Evolutionary conservation across 345 rosid species (phyloP), one percentile per base, ranked within the genome.

Genomic region (Reutealis trisperma): DNA sequence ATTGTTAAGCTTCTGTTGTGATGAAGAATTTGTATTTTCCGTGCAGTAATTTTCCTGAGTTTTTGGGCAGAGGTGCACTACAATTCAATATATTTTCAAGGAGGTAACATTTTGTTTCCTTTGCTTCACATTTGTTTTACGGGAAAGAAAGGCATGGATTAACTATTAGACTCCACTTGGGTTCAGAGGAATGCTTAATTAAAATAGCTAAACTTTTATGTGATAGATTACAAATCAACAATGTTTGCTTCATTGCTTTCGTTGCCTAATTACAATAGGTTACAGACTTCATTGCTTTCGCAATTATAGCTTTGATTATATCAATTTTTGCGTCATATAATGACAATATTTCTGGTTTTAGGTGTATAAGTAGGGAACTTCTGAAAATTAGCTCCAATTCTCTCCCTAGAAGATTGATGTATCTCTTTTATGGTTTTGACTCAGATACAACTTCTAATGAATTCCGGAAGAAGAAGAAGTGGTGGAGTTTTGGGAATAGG

Each of bases 1-100:
- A 42, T 55, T 32, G 1, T 45, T 45, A 45, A 68, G 44, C 52
- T 45, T 25, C 15, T 55, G 61, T 74, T 32, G 71, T 71, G 69
- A 80, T n/a, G 25, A 63, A 19, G 72, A 47, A 32, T 18, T 63
- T 67, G 15, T 59, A 41, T 66, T 66, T 76, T 72, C 22, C 69
- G 10, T 90, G 89, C 92, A 95, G 99, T 71, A 45, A 88, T 95
- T 76, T 91, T 74, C 82, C 72, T 93, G 79, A 95, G 99, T 81
- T 95, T 95, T 71, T 93, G 99, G 99, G 98, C 99, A 64, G 99
- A 95, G 81, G 99, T 95, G 65, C 99, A 95, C 81, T 95, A 95
- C 91, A 95, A 95, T 79, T 86, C 99, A n/a, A 91, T 95, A 79
- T 86, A 90, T 85, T 84, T 88, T 49, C 83, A 84, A 86, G 86